These are phyloP conservation scores for Solanum habrochaites DNA, from an alignment of 257 asterid species.

Conservation along the genomic window DNA sequence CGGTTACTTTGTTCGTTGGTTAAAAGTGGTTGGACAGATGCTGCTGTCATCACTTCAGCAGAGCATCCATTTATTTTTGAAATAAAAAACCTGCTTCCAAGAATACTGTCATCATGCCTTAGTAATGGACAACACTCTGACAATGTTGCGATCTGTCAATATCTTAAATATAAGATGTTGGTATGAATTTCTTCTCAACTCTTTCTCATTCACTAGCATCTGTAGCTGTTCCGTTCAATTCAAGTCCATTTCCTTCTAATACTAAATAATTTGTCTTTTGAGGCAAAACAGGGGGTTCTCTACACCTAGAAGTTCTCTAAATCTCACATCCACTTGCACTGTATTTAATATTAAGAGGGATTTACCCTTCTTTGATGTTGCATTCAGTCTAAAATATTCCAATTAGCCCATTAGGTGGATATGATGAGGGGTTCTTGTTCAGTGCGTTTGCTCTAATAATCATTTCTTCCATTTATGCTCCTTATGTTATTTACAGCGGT, in stretches of 20 bases:
- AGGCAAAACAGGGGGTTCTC: not conserved
- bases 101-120: slow-evolving; percentile 42
- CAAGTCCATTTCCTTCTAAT: not conserved
- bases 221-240: not conserved
- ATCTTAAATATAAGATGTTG: slow-evolving; percentile 75
- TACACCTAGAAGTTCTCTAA: not conserved
- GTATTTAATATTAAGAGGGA: not conserved
- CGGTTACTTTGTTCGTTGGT: slow-evolving; percentile 64
- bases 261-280: not conserved
- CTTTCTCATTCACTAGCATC: not conserved
- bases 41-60: slow-evolving; percentile 8
- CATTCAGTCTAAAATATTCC: not conserved
- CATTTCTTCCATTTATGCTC: not conserved
- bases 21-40: slow-evolving; percentile 20
- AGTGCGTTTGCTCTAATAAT: not conserved
- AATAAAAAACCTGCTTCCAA: slow-evolving; percentile 41
- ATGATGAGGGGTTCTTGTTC: not conserved
- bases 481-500: not conserved
- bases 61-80: slow-evolving; percentile 17
- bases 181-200: slow-evolving; percentile 19
- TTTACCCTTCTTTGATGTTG: not conserved
- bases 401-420: not conserved
- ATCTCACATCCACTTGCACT: not conserved
- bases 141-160: slow-evolving; percentile 33
- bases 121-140: slow-evolving; percentile 16